Evolutionary conservation across 106 monocot species (phyloP), one percentile per base, ranked within the genome.

Genomic region (Iris macrosiphon): DNA sequence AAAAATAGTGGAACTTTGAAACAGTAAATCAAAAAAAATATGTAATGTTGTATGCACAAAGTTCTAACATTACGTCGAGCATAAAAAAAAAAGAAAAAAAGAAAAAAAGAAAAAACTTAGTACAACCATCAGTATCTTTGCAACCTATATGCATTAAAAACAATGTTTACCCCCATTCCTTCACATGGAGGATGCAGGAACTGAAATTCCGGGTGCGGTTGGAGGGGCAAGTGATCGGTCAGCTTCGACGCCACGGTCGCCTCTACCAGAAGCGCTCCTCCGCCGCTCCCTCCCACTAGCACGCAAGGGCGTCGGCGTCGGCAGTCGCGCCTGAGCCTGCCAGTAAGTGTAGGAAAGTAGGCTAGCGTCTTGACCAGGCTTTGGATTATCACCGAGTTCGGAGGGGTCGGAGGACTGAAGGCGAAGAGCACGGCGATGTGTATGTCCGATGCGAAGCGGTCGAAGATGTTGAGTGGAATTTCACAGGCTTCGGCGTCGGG

Each of bases 191-290:
- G 83, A 40, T 88, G 88, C 10, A 88, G 52, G 16, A 20, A 0
- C 1, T 19, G 17, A 4, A 79, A 35, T 2, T 44, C 40, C 28
- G 28, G 50, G 7, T 5, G 29, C 7, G 71, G 64, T 19, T 59
- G 38, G 9, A 66, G 24, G 1, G 66, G 69, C 30, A 81, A 2
- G 22, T 34, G 31, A 4, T 70, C 70, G 16, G 37, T 41, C 39
- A 76, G 62, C 4, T 52, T 37, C 25, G 50, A 49, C 7, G 55
- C 59, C 11, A 70, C 59, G 31, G 32, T 27, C 0, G 73, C 65
- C 57, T 80, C 80, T 4, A 86, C 57, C 12, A 81, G 52, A 32
- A 67, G 64, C 24, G 52, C 80, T n/a, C 50, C 50, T 7, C 50
- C 50, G 13, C 80, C 85, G 4, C 6, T 13, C 35, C 71, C 56